phyloP scores from a whole-genome alignment of 768 basidiomycete genomes.

The Agrocybe pediades region DNA sequence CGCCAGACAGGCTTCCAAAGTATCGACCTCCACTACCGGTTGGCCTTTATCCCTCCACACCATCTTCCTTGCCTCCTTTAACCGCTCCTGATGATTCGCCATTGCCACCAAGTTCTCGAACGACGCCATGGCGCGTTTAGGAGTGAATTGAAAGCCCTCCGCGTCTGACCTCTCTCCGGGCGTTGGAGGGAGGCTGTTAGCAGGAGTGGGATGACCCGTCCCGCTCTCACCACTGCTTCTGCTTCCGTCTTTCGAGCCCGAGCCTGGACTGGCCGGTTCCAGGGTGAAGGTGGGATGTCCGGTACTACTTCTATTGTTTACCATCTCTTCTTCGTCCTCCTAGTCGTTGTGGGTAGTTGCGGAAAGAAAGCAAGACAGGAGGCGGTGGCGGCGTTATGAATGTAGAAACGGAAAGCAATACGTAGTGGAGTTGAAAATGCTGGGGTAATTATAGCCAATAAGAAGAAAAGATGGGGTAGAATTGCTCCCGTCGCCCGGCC shows the following conservation, averaged over 20 bases:
- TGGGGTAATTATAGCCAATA: background rate
- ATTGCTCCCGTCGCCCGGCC: background rate
- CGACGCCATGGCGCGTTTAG: slow-evolving; percentile 63
- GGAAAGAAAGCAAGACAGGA: too few species aligned
- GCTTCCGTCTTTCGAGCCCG: background rate
- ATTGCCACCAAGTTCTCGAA: slow-evolving; percentile 86
- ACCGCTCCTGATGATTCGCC: slow-evolving; percentile 79
- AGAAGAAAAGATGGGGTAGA: background rate
- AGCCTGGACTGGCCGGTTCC: background rate
- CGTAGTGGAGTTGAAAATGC: background rate
- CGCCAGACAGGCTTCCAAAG: slow-evolving; percentile 63
- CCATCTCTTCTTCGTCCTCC: background rate
- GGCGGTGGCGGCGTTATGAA: too few species aligned
- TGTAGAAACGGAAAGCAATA: too few species aligned
- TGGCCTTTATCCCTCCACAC: slow-evolving; percentile 83
- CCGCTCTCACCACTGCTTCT: slow-evolving; percentile 3
- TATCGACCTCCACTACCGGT: slow-evolving; percentile 66
- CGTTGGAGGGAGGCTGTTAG: slow-evolving; percentile 14
- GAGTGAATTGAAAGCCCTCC: slow-evolving; percentile 40
- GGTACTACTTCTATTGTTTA: background rate
- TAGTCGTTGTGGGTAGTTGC: too few species aligned
- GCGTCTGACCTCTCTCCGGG: slow-evolving; percentile 18
- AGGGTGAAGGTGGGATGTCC: background rate
- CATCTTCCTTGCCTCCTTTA: slow-evolving; percentile 74
- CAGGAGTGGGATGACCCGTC: slow-evolving; percentile 6